phyloP scores from a whole-genome alignment of 768 basidiomycete species.

The Trametes cingulata region DNA sequence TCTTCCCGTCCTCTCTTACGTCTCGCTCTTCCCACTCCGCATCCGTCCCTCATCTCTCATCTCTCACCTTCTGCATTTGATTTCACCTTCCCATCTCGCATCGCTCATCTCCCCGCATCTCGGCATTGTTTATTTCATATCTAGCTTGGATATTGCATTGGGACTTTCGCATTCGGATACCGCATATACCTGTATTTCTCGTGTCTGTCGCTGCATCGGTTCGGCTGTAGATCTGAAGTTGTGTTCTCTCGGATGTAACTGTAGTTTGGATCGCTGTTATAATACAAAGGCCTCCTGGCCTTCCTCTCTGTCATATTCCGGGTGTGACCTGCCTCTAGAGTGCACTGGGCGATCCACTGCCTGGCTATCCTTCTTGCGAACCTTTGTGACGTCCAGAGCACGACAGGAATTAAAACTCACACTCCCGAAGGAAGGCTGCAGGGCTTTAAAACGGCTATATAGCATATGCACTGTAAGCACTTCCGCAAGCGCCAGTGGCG shows the following conservation, averaged over 20 bases:
- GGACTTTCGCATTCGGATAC: neutral
- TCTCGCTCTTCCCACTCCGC: neutral
- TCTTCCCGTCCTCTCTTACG: neutral
- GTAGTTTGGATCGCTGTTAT: neutral
- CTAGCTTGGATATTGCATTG: neutral
- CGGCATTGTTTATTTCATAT: neutral
- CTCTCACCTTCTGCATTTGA: neutral
- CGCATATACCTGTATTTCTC: neutral
- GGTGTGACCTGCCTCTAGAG: neutral
- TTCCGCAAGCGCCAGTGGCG: too few relatives aligned
- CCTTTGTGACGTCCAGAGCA: too few relatives aligned
- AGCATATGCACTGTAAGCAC: too few relatives aligned
- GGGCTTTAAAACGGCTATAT: too few relatives aligned
- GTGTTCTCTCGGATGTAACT: conserved; percentile 3
- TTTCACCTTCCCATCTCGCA: neutral
- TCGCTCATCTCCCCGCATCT: neutral
- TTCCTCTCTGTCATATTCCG: neutral
- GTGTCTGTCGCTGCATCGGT: neutral
- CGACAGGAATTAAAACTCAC: too few relatives aligned
- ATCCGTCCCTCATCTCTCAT: neutral
- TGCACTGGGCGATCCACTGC: neutral
- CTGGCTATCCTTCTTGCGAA: neutral
- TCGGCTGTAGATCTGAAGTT: neutral
- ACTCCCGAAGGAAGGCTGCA: too few relatives aligned
- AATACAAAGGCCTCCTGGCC: neutral